Base-by-base conservation (phyloP, 2,329 filamentous ascomycete species). In the Xylaria multiplex region DNA sequence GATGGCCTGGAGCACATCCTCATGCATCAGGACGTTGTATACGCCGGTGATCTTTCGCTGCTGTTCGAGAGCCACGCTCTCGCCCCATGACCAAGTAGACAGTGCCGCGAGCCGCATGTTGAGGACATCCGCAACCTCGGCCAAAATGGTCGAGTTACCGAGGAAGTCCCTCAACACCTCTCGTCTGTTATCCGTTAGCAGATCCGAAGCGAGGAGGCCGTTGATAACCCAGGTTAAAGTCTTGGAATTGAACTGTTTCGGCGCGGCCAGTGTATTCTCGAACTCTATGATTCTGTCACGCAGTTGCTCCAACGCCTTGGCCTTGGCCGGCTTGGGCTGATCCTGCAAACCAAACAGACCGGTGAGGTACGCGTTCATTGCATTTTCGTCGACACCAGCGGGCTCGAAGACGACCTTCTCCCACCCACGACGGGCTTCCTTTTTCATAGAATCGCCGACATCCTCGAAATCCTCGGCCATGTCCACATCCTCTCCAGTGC, bases 11-110 rank as follows among this genome's bases (percentile, higher is more conserved):
- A 85, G 78, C 0, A 85, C 77, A 37, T 86, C 83, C 66, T 85
- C 82, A 42, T 85, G 81, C 81, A 85, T 85, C 64, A 80, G 79
- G n/a, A 85, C 77, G 45, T 82, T 79, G 70, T 83, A 85, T 27
- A 81, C 75, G 0, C 83, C 83, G 14, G 76, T 84, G 32, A 86
- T 80, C 63, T 84, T 81, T n/a, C 82, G 79, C 14, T 79, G 79
- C 72, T 82, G 80, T 67, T 82, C 76, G 0, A 85, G 72, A 0
- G 74, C 72, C 0, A 85, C 78, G 3, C 78, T 76, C 0, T 76
- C 70, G 0, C 79, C 79, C 84, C 84, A 86, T 0, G 78, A 76
- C 84, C 84, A 86, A 2, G 75, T 76, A 2, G 79, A 74, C 1
- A 86, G 71, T 0, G 79, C 77, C 2, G 79, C 74, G 6, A 85